Conservation (phyloP, 164 flowering plant species). For the Buxus sempervirens region DNA sequence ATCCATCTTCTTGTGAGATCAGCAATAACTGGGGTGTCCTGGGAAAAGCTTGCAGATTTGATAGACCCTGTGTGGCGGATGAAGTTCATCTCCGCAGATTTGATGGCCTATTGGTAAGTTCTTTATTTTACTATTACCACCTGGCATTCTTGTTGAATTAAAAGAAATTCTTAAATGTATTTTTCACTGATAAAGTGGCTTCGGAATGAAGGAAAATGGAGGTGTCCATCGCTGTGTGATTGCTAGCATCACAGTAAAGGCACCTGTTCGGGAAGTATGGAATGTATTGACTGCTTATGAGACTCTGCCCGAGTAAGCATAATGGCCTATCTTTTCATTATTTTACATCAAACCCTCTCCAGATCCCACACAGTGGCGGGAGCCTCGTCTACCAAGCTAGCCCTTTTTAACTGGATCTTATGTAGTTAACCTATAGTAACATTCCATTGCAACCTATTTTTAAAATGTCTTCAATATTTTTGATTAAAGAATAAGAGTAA, state of each 20-base stretch:
- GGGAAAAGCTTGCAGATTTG: conserved; percentile 77
- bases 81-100: conserved; percentile 97
- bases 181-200: conserved; percentile 24
- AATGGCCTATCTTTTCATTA: neutral
- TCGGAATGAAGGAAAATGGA: conserved; percentile 82
- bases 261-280: conserved; percentile 95
- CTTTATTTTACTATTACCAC: conserved; percentile 17
- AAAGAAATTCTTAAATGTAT: conserved; percentile 12
- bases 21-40: conserved; percentile 72
- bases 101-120: conserved; percentile 88
- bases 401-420: no score
- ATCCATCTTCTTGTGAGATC: conserved; percentile 38
- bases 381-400: no score
- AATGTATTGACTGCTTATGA: conserved; percentile 86
- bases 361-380: no score
- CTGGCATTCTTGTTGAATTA: conserved; percentile 7
- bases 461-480: no score
- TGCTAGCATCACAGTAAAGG: conserved; percentile 94
- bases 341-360: neutral
- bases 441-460: no score
- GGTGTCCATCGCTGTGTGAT: conserved; percentile 94
- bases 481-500: no score
- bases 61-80: conserved; percentile 79
- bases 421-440: no score
- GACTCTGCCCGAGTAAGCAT: conserved; percentile 84